Conservation (phyloP, 441 rosid genomes). For the Theobroma grandiflorum region DNA sequence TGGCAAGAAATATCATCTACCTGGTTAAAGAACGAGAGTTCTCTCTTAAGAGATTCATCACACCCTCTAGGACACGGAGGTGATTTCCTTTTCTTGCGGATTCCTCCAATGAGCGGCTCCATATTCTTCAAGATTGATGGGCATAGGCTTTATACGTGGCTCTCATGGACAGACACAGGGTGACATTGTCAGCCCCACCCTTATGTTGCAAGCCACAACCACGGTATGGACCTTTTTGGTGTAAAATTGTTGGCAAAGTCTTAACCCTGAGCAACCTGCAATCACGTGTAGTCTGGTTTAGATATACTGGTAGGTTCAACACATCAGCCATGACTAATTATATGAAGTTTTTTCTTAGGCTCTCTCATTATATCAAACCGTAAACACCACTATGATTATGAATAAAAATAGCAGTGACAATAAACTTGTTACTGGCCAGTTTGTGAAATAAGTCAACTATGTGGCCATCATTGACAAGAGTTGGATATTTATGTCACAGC, state of each 20-base stretch:
- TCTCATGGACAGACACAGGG: not conserved
- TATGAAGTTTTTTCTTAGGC: conserved; percentile 10
- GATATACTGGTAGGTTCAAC: not conserved
- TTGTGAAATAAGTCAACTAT: not conserved
- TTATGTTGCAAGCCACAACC: conserved; percentile 18
- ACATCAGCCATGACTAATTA: not conserved
- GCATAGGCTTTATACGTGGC: conserved; percentile 16
- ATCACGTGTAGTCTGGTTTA: conserved; percentile 15
- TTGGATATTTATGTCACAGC: not conserved
- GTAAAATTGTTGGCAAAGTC: conserved; percentile 11
- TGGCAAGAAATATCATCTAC: conserved; percentile 24
- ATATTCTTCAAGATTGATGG: conserved; percentile 1
- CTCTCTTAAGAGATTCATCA: not conserved
- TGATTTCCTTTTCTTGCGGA: conserved; percentile 33
- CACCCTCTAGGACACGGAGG: not conserved
- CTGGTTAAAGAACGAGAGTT: conserved; percentile 5
- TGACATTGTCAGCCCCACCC: not conserved
- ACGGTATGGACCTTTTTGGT: conserved; percentile 1
- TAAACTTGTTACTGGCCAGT: not conserved
- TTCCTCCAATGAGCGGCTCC: conserved; percentile 22
- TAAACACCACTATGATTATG: not conserved
- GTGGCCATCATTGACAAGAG: not conserved
- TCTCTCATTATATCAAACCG: not conserved
- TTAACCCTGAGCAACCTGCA: conserved; percentile 36
- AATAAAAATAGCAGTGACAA: not conserved